phyloP scores from a whole-genome alignment of 345 rosid species.

The Gynandropsis gynandra region DNA sequence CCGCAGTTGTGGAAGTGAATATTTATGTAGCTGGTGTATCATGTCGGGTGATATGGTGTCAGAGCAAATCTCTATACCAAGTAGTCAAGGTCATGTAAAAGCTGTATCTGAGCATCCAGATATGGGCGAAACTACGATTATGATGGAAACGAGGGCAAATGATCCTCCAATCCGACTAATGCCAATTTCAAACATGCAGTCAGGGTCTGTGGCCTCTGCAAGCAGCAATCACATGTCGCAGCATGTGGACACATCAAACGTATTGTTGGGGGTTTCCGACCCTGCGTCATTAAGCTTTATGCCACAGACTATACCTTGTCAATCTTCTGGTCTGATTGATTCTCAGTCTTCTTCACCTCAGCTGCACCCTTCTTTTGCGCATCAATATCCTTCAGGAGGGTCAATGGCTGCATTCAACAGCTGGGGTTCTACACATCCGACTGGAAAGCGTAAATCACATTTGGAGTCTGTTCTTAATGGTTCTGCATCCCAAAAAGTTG shows the following conservation, averaged over 20 bases:
- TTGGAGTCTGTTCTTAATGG: slow-evolving; percentile 31
- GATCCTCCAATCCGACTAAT: background rate
- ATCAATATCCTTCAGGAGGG: background rate
- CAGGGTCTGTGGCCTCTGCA: background rate
- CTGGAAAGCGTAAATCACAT: slow-evolving; percentile 58
- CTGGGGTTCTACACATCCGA: slow-evolving; percentile 26
- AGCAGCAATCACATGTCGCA: no score
- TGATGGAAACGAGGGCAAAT: slow-evolving; percentile 15
- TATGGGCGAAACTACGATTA: background rate
- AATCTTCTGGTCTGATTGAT: background rate
- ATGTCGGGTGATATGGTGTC: background rate
- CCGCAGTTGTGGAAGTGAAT: slow-evolving; percentile 18
- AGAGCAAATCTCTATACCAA: background rate
- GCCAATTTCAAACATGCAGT: background rate
- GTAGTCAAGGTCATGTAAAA: background rate
- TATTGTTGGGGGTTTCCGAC: background rate
- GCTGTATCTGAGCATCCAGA: slow-evolving; percentile 4
- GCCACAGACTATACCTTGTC: background rate
- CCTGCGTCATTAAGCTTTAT: background rate
- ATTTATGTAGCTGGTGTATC: background rate
- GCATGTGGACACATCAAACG: background rate
- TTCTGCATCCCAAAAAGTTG: slow-evolving; percentile 26
- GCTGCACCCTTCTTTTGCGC: background rate
- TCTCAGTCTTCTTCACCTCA: background rate
- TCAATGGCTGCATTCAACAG: slow-evolving; percentile 9